Evolutionary conservation across 2,329 filamentous ascomycete genomes (phyloP).

Genomic region (Rhexocercosporidium sp.): DNA sequence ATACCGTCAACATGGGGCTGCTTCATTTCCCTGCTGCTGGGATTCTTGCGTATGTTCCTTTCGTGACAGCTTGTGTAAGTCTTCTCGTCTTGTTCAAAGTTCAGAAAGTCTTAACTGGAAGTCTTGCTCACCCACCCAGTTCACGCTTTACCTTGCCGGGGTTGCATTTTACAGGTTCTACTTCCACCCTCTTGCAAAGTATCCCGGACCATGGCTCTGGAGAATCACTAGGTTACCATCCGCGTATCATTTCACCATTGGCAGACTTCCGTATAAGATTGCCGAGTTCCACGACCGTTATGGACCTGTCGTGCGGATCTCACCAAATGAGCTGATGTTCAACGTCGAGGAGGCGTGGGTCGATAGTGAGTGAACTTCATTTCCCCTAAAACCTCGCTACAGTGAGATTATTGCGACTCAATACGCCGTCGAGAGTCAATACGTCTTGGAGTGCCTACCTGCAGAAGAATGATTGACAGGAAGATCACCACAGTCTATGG

Average conservation of each 20-base stretch:
- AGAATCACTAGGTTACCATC: conserved; percentile 22
- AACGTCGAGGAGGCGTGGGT: conserved; percentile 38
- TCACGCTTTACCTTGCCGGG: neutral
- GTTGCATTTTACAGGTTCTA: conserved; percentile 22
- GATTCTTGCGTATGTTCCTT: neutral
- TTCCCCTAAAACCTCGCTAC: too few species aligned
- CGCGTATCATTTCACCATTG: conserved; percentile 23
- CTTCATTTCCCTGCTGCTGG: neutral
- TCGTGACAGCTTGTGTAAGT: neutral
- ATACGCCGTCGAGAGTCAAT: too few species aligned
- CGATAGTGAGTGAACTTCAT: conserved; percentile 16
- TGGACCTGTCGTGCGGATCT: conserved; percentile 51
- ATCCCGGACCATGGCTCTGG: conserved; percentile 40
- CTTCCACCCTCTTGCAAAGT: conserved; percentile 42
- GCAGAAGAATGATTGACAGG: neutral
- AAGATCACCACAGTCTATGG: neutral
- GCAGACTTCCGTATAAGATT: conserved; percentile 47
- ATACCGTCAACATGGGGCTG: neutral
- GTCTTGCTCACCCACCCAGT: neutral
- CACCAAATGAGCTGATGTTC: conserved; percentile 47
- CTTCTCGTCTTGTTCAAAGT: neutral
- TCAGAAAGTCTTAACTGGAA: too few species aligned
- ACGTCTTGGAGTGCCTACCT: too few species aligned
- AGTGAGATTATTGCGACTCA: too few species aligned
- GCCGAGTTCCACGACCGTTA: conserved; percentile 48